A percentile compares a stretch with the other conserved stretches of the same genome.
Evolutionary conservation across 2,329 filamentous ascomycete genomes (phyloP).

Genomic region (Aureobasidium pullulans): DNA sequence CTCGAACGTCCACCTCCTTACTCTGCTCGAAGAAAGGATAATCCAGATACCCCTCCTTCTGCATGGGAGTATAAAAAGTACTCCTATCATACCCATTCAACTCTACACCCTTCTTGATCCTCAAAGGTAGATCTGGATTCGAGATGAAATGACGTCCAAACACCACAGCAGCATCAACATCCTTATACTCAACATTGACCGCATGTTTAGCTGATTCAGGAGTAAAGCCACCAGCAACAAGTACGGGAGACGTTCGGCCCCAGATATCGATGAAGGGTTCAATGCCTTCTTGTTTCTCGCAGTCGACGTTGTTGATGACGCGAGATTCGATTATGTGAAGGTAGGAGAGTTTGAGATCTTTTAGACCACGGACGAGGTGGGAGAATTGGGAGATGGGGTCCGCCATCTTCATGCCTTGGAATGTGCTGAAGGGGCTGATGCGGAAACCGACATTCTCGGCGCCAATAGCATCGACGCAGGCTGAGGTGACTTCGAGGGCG

Average conservation of each 20-base stretch:
- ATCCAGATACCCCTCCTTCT: slow-evolving; percentile 35
- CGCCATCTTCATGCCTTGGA: slow-evolving; percentile 56
- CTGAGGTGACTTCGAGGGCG: slow-evolving; percentile 45
- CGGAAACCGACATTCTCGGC: slow-evolving; percentile 49
- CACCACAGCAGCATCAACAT: slow-evolving; percentile 38
- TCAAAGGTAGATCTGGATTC: slow-evolving; percentile 42
- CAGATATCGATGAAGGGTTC: slow-evolving; percentile 42
- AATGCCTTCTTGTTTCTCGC: slow-evolving; percentile 33
- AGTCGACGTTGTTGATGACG: slow-evolving; percentile 37
- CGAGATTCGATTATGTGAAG: slow-evolving; percentile 56
- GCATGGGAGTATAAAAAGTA: slow-evolving; percentile 37
- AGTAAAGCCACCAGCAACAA: slow-evolving; percentile 39
- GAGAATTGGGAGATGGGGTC: slow-evolving; percentile 58
- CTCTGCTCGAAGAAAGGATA: slow-evolving; percentile 29
- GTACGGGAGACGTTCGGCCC: slow-evolving; percentile 37
- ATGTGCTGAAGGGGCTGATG: slow-evolving; percentile 53
- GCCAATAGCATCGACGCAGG: slow-evolving; percentile 45
- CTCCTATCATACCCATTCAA: slow-evolving; percentile 38
- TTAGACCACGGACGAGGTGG: slow-evolving; percentile 47
- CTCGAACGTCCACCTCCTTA: not conserved
- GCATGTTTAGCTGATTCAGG: slow-evolving; percentile 30
- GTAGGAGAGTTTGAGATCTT: slow-evolving; percentile 49
- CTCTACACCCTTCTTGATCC: slow-evolving; percentile 36
- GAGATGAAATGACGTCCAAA: slow-evolving; percentile 45
- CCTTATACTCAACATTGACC: slow-evolving; percentile 35